Evolutionary conservation across 352 stramenopile genomes (phyloP).

Genomic region (Poterioochromonas sp.): DNA sequence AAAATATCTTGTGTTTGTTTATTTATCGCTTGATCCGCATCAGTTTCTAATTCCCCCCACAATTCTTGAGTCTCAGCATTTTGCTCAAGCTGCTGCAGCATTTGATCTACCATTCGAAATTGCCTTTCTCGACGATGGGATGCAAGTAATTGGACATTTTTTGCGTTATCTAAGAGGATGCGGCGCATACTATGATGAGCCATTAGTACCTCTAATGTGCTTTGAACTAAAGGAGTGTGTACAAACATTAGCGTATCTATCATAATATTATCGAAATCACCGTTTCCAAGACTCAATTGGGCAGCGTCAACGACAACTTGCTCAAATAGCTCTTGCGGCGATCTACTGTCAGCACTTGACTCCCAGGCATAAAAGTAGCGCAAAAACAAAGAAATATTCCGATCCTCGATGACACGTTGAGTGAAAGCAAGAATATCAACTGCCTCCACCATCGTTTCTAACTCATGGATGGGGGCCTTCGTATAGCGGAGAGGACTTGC

Average conservation of each 20-base stretch:
- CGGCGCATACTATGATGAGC: slow-evolving; percentile 36
- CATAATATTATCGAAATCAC: slow-evolving; percentile 40
- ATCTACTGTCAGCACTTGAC: not conserved
- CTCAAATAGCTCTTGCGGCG: slow-evolving; percentile 29
- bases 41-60: slow-evolving; percentile 40
- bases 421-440: slow-evolving; percentile 40
- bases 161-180: slow-evolving; percentile 34
- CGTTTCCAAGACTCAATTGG: slow-evolving; percentile 33
- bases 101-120: slow-evolving; percentile 24
- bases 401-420: slow-evolving; percentile 36
- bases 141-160: slow-evolving; percentile 38
- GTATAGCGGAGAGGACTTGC: slow-evolving; percentile 32
- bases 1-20: slow-evolving; percentile 39
- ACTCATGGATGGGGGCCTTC: slow-evolving; percentile 37
- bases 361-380: slow-evolving; percentile 18
- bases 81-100: slow-evolving; percentile 39
- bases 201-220: slow-evolving; percentile 43
- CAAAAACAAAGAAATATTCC: slow-evolving; percentile 34
- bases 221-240: slow-evolving; percentile 40
- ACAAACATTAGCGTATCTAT: slow-evolving; percentile 45
- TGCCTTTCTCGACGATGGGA: slow-evolving; percentile 34
- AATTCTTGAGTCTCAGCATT: slow-evolving; percentile 42
- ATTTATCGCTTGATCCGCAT: slow-evolving; percentile 34
- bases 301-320: slow-evolving; percentile 6
- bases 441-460: slow-evolving; percentile 43